Base-by-base conservation (phyloP, 352 stramenopile genomes). In the Achlya hypogyna region DNA sequence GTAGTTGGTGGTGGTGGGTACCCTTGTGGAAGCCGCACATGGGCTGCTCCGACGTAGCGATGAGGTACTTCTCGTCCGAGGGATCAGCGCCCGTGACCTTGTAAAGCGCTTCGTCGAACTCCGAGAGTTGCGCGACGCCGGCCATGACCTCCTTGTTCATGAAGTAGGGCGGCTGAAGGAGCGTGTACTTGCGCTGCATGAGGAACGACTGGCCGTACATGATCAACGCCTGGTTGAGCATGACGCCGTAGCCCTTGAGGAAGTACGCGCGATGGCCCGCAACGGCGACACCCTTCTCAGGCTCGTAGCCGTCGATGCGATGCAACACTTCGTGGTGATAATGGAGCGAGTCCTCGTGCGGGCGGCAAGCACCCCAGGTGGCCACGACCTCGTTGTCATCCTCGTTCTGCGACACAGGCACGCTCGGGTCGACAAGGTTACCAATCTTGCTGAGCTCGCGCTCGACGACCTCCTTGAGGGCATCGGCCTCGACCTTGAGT, bases 21-120 rank as follows among this genome's bases (percentile, higher is more conserved):
- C 94, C 92, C 79, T 94, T 98, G 85, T 99, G 96, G 78, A 99
- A 99, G 40, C 89, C 96, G 75, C 97, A 99, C 68, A 99, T 97
- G 25, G 97, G 97, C 83, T 99, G 97, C 83, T 99, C 98, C 23
- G 90, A 98, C 47, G 98, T 99, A 58, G 98, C 98, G 78, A 99
- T 99, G 25, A 99, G 84, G 75, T 99, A 99, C 79, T 99, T 99
- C 62, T 99, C 97, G 5, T 87, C 80, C 23, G 74, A 72, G 27
- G 71, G 73, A 74, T 96, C 89, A 40, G 93, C 93, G n/a, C 88
- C 88, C 20, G 89, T 79, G 62, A 99, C 97, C 80, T 99, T 99
- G 88, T 99, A 99, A 9, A 99, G 79, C 74, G 98, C 95, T 78
- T 99, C 97, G 77, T 99, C 97, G 77, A 99, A 99, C 73, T 99